A percentile compares a stretch with the other conserved stretches of the same genome.
These are phyloP conservation scores for Oxyria digyna DNA, from an alignment of 148 eudicot genomes.

Conservation along the genomic window DNA sequence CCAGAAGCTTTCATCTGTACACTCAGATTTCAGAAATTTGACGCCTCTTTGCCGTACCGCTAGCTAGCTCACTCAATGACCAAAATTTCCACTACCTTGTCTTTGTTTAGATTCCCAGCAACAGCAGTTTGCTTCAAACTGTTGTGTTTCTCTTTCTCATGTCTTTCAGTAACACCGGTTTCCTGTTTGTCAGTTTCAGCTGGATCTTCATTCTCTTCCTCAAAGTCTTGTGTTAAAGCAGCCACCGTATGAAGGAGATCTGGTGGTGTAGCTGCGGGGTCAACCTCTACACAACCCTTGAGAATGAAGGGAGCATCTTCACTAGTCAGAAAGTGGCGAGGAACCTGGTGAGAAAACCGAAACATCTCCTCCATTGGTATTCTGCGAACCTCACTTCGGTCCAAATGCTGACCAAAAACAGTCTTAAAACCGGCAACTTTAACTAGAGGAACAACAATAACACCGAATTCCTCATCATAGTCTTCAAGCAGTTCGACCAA, in stretches of 20 bases:
- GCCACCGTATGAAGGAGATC: slow-evolving; percentile 41
- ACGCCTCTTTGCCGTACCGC: neutral
- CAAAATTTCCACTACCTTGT: neutral
- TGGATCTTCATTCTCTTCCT: neutral
- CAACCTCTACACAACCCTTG: slow-evolving; percentile 54
- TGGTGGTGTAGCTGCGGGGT: slow-evolving; percentile 60
- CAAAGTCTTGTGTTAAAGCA: slow-evolving; percentile 20
- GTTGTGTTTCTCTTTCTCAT: neutral
- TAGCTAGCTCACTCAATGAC: neutral
- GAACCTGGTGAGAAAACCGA: slow-evolving; percentile 61
- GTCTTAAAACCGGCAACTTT: slow-evolving; percentile 80
- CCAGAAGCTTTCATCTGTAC: neutral
- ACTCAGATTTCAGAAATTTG: neutral
- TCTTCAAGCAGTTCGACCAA: slow-evolving; percentile 55
- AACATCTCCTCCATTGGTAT: slow-evolving; percentile 37
- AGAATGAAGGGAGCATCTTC: slow-evolving; percentile 36
- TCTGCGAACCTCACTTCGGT: slow-evolving; percentile 28
- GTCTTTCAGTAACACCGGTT: neutral
- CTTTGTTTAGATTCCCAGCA: neutral
- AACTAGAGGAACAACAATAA: slow-evolving; percentile 41
- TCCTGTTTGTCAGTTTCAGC: neutral
- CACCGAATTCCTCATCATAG: slow-evolving; percentile 39
- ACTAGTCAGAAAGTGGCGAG: slow-evolving; percentile 40
- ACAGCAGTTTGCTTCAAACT: neutral
- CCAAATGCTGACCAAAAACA: slow-evolving; percentile 50